A percentile compares a stretch with the other conserved stretches of the same genome.
These are phyloP conservation scores for Dalbergia cultrata DNA, from an alignment of 306 rosid genomes.

Conservation along the genomic window DNA sequence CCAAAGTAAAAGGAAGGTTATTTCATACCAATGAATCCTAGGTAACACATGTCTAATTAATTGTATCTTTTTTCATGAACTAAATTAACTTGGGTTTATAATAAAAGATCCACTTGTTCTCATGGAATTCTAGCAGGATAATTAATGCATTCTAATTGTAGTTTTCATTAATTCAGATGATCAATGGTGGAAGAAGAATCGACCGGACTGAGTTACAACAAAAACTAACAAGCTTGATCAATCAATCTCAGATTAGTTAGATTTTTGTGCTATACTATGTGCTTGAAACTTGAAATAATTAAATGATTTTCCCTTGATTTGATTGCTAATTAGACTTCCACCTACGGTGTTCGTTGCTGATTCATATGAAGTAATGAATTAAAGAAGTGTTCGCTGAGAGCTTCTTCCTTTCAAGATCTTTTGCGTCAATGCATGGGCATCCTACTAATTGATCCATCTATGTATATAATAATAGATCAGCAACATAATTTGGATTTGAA, in stretches of 20 bases:
- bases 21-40: conserved; percentile 53
- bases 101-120: too few species aligned
- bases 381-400: too few species aligned
- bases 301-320: too few species aligned
- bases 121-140: neutral
- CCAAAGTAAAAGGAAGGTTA: conserved; percentile 46
- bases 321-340: too few species aligned
- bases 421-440: too few species aligned
- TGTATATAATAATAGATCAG: too few species aligned
- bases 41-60: conserved; percentile 11
- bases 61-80: neutral
- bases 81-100: neutral
- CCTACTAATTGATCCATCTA: too few species aligned
- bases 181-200: conserved; percentile 24
- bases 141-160: neutral
- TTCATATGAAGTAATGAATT: too few species aligned
- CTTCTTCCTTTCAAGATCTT: too few species aligned
- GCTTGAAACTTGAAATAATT: too few species aligned
- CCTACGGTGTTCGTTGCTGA: too few species aligned
- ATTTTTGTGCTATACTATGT: neutral
- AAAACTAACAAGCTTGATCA: conserved; percentile 20
- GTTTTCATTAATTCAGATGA: conserved; percentile 25
- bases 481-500: too few species aligned
- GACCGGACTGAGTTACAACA: conserved; percentile 44
- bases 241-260: neutral